These are phyloP conservation scores for Striga asiatica DNA, from an alignment of 257 asterid genomes.

Conservation along the genomic window DNA sequence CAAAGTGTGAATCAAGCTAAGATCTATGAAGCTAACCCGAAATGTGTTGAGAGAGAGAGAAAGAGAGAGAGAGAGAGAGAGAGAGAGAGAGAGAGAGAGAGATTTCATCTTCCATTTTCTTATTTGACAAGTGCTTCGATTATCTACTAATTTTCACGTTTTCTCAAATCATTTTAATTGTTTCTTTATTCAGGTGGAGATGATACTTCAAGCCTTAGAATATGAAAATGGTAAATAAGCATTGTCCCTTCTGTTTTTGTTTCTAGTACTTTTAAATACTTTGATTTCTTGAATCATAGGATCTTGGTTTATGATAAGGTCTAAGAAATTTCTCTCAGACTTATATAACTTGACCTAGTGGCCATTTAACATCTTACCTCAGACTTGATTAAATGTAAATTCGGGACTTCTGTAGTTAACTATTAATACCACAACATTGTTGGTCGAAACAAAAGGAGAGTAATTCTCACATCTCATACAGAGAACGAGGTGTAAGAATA, in stretches of 20 bases:
- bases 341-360: neutral
- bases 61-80: too few species aligned
- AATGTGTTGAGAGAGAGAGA: too few species aligned
- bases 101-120: too few species aligned
- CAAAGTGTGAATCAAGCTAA: neutral
- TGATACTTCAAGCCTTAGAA: conserved; percentile 96
- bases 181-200: conserved; percentile 60
- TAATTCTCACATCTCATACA: too few species aligned
- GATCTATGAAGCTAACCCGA: neutral
- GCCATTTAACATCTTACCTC: too few species aligned
- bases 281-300: conserved; percentile 5
- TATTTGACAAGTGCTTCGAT: conserved; percentile 1
- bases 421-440: too few species aligned
- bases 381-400: too few species aligned
- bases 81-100: too few species aligned
- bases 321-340: neutral
- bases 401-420: too few species aligned
- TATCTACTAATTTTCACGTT: neutral
- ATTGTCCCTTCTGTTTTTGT: neutral
- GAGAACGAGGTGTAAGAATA: too few species aligned
- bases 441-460: too few species aligned
- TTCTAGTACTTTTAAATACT: neutral
- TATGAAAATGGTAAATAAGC: conserved; percentile 68
- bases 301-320: neutral
- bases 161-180: conserved; percentile 6